These are phyloP conservation scores for Fragaria iinumae DNA, from an alignment of 306 rosid species.

Conservation along the genomic window DNA sequence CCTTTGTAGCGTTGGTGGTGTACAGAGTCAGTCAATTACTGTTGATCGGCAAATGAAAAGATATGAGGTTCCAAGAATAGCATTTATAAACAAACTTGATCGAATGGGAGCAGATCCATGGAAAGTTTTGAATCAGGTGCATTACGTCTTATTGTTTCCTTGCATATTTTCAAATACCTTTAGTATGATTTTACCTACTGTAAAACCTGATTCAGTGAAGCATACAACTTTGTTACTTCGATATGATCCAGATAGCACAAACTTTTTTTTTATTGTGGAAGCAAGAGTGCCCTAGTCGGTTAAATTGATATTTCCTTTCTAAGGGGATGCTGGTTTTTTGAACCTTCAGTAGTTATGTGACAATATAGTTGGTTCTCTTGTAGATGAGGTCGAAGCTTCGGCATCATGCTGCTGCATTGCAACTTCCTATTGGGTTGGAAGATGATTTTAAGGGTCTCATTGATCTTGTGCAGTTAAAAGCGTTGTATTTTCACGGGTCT, in stretches of 20 bases:
- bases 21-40: conserved; percentile 97
- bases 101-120: conserved; percentile 99
- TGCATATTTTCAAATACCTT: neutral
- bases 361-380: conserved; percentile 34
- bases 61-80: conserved; percentile 93
- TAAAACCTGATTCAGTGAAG: neutral
- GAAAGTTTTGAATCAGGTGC: conserved; percentile 95
- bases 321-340: neutral
- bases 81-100: conserved; percentile 94
- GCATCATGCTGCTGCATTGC: conserved; percentile 94
- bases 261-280: neutral
- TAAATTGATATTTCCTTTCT: neutral
- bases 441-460: conserved; percentile 87
- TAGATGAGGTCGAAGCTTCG: conserved; percentile 96
- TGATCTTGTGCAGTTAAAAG: conserved; percentile 90
- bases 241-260: neutral
- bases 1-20: conserved; percentile 98
- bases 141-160: neutral
- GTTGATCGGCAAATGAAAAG: conserved; percentile 98
- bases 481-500: conserved; percentile 77
- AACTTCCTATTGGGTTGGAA: conserved; percentile 96
- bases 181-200: neutral
- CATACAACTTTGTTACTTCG: neutral
- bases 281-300: neutral
- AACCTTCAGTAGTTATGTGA: neutral